These are phyloP conservation scores for Termitomyces sp. DNA, from an alignment of 1,284 basidiomycete genomes.

Conservation along the genomic window DNA sequence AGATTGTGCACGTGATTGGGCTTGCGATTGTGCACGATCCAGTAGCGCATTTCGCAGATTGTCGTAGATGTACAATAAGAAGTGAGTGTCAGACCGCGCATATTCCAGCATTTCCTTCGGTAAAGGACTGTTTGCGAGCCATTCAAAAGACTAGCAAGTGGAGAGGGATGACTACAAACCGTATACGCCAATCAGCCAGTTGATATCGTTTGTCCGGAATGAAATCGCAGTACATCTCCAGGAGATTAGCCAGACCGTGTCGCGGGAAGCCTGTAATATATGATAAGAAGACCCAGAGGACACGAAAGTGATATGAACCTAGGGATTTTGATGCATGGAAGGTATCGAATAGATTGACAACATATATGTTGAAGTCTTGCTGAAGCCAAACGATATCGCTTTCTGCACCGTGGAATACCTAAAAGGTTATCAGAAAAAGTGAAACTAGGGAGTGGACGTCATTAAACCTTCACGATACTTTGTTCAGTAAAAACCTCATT, in stretches of 20 bases:
- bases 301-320: slow-evolving; percentile 37
- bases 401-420: slow-evolving; percentile 93
- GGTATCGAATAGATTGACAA: slow-evolving; percentile 96
- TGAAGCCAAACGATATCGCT: slow-evolving; percentile 96
- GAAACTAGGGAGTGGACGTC: background rate
- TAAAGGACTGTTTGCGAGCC: slow-evolving; percentile 54
- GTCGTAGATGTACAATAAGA: slow-evolving; percentile 90
- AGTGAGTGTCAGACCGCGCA: slow-evolving; percentile 95
- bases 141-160: slow-evolving; percentile 1
- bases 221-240: slow-evolving; percentile 90
- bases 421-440: background rate
- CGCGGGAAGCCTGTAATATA: slow-evolving; percentile 62
- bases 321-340: slow-evolving; percentile 90
- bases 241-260: slow-evolving; percentile 78
- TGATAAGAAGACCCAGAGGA: slow-evolving; percentile 7
- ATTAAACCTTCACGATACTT: slow-evolving; percentile 73
- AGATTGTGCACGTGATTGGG: slow-evolving; percentile 33
- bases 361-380: slow-evolving; percentile 89
- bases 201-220: slow-evolving; percentile 96
- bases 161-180: slow-evolving; percentile 37
- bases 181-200: slow-evolving; percentile 94
- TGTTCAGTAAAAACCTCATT: slow-evolving; percentile 84
- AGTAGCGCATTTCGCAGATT: slow-evolving; percentile 84
- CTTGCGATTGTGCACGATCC: slow-evolving; percentile 49
- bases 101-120: slow-evolving; percentile 88